Evolutionary conservation across 2,329 filamentous ascomycete genomes (phyloP), one percentile per base, ranked within the genome.

Genomic region (Botrytis elliptica): DNA sequence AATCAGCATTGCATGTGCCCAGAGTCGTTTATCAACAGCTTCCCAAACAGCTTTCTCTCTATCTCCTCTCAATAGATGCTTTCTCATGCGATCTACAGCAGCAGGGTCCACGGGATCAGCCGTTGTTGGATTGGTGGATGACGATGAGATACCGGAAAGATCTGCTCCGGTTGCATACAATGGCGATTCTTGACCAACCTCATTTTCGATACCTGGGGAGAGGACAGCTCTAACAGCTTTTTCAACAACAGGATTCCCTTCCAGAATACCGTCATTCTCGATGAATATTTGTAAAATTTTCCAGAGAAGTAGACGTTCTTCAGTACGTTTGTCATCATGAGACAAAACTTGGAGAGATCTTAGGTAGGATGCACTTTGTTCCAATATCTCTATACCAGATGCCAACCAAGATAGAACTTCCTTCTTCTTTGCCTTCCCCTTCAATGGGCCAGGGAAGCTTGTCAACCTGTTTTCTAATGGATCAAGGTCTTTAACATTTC

Each of bases 1-100:
- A 52, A 99, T 91, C 33, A 99, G 86, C 88, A 99, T 92, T 4
- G 96, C 97, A 82, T 99, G 97, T 3, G 94, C 96, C 97, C 97
- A 99, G 4, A 99, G 85, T 67, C 95, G 90, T 82, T 95, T 94
- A 82, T 99, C 96, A 46, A 94, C 95, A 7, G 96, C 95, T 76
- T 92, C 87, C 95, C 95, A 98, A 0, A 97, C 93, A 8, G 96
- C 96, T 77, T 95, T 93, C 80, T 98, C 94, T 36, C 94, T 89
- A 65, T 98, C 91, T 16, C 97, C 96, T 72, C 89, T 85, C 14
- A 97, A 86, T 7, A 99, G 87, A 78, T 90, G 86, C 64, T 87
- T 90, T 42, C 93, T 91, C 65, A 98, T 86, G 74, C 90, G 87
- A 75, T 94, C 90, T 57, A 97, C 85, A 7, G 90, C 88, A 1